A percentile compares a stretch with the other conserved stretches of the same genome.
Conservation (phyloP, 2,329 filamentous ascomycete genomes). For the Pseudogymnoascus sp. region DNA sequence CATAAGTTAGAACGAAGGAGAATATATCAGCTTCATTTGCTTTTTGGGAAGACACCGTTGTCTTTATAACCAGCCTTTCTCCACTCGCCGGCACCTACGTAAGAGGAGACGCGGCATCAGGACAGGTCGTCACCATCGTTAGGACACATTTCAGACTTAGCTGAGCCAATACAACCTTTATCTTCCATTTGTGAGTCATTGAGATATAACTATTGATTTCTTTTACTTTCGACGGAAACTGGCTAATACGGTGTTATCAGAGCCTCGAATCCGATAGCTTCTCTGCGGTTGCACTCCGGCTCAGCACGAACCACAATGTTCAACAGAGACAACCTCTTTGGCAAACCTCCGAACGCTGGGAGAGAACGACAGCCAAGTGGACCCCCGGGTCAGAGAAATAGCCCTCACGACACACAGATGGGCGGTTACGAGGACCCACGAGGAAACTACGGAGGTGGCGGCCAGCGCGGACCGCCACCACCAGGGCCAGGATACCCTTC, state of each 20-base stretch:
- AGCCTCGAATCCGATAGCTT: neutral
- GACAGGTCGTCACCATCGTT: slow-evolving; percentile 12
- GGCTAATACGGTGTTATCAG: slow-evolving; percentile 35
- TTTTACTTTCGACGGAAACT: neutral
- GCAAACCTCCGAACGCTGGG: slow-evolving; percentile 34
- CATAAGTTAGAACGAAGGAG: neutral
- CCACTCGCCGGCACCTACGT: slow-evolving; percentile 6
- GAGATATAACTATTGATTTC: neutral
- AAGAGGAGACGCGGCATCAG: slow-evolving; percentile 10
- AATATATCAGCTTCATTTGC: neutral
- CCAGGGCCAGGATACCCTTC: slow-evolving; percentile 14
- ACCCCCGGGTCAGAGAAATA: slow-evolving; percentile 29
- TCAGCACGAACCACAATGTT: slow-evolving; percentile 31
- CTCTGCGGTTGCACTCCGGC: neutral
- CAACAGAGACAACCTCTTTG: slow-evolving; percentile 41
- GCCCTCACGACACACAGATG: slow-evolving; percentile 26
- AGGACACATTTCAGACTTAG: slow-evolving; percentile 11
- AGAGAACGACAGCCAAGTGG: slow-evolving; percentile 31
- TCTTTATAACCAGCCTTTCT: neutral
- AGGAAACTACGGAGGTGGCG: slow-evolving; percentile 19
- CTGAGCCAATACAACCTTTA: slow-evolving; percentile 6
- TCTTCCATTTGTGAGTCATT: neutral
- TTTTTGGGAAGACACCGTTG: neutral
- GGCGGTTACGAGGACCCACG: slow-evolving; percentile 24
- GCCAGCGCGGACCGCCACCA: slow-evolving; percentile 34